Percentiles rank a stretch among this genome's conserved stretches.
phyloP scores from a whole-genome alignment of 352 stramenopile species.

The Phytophthora quininea region DNA sequence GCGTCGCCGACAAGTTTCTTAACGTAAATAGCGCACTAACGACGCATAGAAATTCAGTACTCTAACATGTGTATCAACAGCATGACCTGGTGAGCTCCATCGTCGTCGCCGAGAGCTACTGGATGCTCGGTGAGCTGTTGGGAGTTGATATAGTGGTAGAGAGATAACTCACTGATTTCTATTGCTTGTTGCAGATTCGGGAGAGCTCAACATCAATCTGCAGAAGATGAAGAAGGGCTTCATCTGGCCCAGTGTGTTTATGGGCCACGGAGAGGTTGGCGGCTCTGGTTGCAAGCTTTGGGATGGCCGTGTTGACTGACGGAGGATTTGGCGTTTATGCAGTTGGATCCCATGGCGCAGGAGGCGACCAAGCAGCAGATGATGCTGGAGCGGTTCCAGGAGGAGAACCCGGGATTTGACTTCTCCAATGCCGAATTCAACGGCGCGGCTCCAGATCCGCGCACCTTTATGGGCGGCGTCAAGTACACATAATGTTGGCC shows the following conservation, averaged over 20 bases:
- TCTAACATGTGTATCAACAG: conserved; percentile 36
- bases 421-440: conserved; percentile 98
- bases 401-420: conserved; percentile 98
- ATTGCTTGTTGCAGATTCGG: conserved; percentile 54
- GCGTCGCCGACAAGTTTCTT: conserved; percentile 91
- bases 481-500: conserved; percentile 70
- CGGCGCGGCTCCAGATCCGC: conserved; percentile 93
- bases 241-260: conserved; percentile 93
- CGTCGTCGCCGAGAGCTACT: conserved; percentile 95
- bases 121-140: conserved; percentile 88
- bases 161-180: background rate
- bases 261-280: conserved; percentile 80
- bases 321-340: background rate
- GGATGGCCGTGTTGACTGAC: background rate
- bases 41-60: too few species aligned
- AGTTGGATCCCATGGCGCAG: conserved; percentile 91
- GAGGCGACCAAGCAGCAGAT: conserved; percentile 96
- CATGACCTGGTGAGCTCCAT: conserved; percentile 93
- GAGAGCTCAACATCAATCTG: conserved; percentile 92
- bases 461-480: conserved; percentile 97
- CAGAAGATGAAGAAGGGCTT: conserved; percentile 97
- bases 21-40: conserved; percentile 59
- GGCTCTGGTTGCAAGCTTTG: background rate
- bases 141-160: background rate
- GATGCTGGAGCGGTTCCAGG: conserved; percentile 98